Base-by-base conservation (phyloP, 2,329 filamentous ascomycete species). In the Rachicladosporium sp. region DNA sequence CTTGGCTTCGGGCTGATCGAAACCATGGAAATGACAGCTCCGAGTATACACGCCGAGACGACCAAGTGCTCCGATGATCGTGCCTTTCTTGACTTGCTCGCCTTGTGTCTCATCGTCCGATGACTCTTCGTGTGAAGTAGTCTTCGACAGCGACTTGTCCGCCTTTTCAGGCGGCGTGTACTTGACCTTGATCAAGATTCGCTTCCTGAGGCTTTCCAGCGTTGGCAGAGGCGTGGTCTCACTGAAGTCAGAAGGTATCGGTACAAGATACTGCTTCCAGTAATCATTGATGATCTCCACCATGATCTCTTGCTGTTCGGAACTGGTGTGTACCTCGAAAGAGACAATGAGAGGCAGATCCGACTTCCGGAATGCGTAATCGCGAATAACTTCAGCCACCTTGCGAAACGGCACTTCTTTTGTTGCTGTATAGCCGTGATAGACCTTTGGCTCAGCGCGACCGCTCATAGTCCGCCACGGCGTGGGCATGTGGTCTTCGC, bases 231-330 rank as follows among this genome's bases (percentile, higher is more conserved):
- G 81, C 19, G 89, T 72, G 4, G 59, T 50, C 6, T 66, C 76
- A 67, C 55, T 75, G 19, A 51, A 52, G 15, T 47, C 50, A 10
- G 47, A 44, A 6, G 50, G 67, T 63, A 70, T 30, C 64, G 85
- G 78, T 8, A 95, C 68, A 4, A 96, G 68, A 51, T 82, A 64
- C 0, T 74, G 78, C 31, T 72, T 74, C 87, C 88, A 98, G 47
- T 84, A 81, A 49, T 94, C 78, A 48, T 78, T 78, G 82, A 98
- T 95, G 46, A 96, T 93, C 41, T 83, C 74, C 8, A 94, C 88
- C 84, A 96, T 95, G 37, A 82, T 73, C 47, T 86, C 78, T 60
- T 98, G 91, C 60, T 96, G 89, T 38, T 83, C 76, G 1, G 72
- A 66, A 44, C 80, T 76, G 10, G 86, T 81, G 59, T 96, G 89